These are phyloP conservation scores for Baudoinia panamericana DNA, from an alignment of 495 filamentous ascomycete species.

Conservation along the genomic window DNA sequence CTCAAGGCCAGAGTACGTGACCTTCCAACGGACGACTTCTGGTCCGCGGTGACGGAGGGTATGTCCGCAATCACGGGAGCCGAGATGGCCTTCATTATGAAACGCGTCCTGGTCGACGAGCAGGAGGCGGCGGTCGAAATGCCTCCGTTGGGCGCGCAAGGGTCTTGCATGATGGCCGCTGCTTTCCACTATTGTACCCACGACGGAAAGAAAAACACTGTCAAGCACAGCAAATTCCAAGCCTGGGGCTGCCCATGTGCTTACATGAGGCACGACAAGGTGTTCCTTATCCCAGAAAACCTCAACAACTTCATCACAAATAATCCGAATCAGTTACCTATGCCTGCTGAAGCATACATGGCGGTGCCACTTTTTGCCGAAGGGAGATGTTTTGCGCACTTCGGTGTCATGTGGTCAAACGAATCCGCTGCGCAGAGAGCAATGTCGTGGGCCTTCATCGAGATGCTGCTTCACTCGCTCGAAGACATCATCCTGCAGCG, in stretches of 20 bases:
- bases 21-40: conserved; percentile 49
- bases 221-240: conserved; percentile 47
- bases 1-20: conserved; percentile 48
- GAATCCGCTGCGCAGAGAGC: conserved; percentile 44
- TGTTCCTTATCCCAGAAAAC: conserved; percentile 56
- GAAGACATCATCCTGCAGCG: conserved; percentile 57
- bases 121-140: conserved; percentile 42
- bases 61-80: conserved; percentile 50
- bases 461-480: conserved; percentile 62
- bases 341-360: conserved; percentile 55
- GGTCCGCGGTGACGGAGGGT: conserved; percentile 53
- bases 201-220: conserved; percentile 38
- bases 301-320: conserved; percentile 45
- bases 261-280: conserved; percentile 62
- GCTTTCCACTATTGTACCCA: conserved; percentile 56
- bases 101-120: conserved; percentile 50
- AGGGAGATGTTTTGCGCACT: conserved; percentile 58
- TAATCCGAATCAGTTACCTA: conserved; percentile 48
- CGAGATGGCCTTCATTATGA: conserved; percentile 61
- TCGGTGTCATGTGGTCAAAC: conserved; percentile 62
- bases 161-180: conserved; percentile 51
- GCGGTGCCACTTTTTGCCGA: conserved; percentile 59
- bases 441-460: conserved; percentile 56
- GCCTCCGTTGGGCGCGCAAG: conserved; percentile 43
- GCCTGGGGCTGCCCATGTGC: conserved; percentile 51